These are phyloP conservation scores for Fusarium agapanthi DNA, from an alignment of 2,329 filamentous ascomycete species.

Conservation along the genomic window DNA sequence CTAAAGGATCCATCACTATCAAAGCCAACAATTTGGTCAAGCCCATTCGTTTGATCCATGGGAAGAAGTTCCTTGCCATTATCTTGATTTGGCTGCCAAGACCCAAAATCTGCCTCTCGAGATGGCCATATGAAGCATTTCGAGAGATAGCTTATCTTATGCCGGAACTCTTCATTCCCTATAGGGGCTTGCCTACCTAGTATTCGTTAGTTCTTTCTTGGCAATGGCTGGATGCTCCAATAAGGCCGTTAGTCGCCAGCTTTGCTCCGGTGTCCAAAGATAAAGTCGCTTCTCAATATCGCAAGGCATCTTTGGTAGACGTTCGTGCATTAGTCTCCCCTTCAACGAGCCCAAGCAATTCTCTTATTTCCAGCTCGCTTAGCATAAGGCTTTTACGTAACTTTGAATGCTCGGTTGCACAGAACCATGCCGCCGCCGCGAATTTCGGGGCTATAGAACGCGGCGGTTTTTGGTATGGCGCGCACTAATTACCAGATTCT, in stretches of 20 bases:
- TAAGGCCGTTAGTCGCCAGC: background rate
- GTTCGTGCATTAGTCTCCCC: background rate
- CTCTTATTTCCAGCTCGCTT: background rate
- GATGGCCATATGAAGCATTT: background rate
- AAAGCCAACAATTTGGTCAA: no score
- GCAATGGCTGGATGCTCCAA: background rate
- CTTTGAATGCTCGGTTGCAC: background rate
- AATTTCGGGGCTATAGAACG: background rate
- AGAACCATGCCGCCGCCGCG: conserved; percentile 10
- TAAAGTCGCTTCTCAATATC: background rate
- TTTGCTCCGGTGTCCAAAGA: background rate
- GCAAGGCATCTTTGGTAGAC: background rate
- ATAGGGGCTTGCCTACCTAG: background rate
- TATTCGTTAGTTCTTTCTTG: background rate
- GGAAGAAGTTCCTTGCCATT: background rate
- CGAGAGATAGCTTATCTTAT: background rate
- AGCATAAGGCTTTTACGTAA: background rate
- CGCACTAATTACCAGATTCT: conserved; percentile 6
- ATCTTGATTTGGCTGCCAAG: no score
- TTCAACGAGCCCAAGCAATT: background rate
- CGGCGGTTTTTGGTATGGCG: background rate
- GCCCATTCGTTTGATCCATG: background rate
- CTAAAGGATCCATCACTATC: background rate
- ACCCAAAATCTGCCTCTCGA: background rate
- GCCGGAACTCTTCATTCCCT: background rate